phyloP scores from a whole-genome alignment of 495 filamentous ascomycete genomes.

The Chaetomium fimeti region DNA sequence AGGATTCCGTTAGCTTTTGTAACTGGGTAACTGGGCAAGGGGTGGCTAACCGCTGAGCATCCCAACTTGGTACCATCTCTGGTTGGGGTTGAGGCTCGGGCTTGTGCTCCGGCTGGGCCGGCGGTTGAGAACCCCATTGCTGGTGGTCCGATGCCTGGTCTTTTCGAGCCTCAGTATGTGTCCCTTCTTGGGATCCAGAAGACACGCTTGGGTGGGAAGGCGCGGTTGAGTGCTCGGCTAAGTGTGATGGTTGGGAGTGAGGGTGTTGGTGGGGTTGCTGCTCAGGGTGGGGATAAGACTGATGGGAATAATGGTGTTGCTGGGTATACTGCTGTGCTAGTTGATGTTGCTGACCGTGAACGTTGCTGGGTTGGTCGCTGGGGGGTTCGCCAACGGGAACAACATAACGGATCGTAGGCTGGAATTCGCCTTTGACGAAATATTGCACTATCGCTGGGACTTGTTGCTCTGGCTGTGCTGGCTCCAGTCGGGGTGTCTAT shows the following conservation, averaged over 20 bases:
- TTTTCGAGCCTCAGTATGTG: slow-evolving; percentile 42
- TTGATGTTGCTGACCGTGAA: slow-evolving; percentile 35
- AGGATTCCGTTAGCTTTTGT: slow-evolving; percentile 17
- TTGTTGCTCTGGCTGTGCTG: slow-evolving; percentile 15
- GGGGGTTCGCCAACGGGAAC: slow-evolving; percentile 35
- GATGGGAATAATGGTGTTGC: slow-evolving; percentile 16
- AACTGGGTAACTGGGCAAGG: no score
- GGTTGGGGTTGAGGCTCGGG: slow-evolving; percentile 30
- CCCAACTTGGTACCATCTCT: slow-evolving; percentile 36
- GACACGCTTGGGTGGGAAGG: slow-evolving; percentile 31
- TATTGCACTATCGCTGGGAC: slow-evolving; percentile 49
- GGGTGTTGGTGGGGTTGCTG: slow-evolving; percentile 21
- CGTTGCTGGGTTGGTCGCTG: slow-evolving; percentile 7
- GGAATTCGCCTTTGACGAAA: slow-evolving; percentile 54
- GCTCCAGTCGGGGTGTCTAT: slow-evolving; percentile 10
- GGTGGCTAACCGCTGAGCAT: slow-evolving; percentile 42
- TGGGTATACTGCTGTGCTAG: slow-evolving; percentile 25
- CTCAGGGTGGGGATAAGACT: slow-evolving; percentile 10
- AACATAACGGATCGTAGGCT: slow-evolving; percentile 39
- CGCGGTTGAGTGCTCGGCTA: slow-evolving; percentile 22
- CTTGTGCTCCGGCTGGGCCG: slow-evolving; percentile 31
- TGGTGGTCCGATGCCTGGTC: slow-evolving; percentile 42
- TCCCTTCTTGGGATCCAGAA: slow-evolving; percentile 34
- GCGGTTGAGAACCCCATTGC: slow-evolving; percentile 29
- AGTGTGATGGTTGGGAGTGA: slow-evolving; percentile 16